These are phyloP conservation scores for Candida orba DNA, from an alignment of 805 yeast species.

Conservation along the genomic window DNA sequence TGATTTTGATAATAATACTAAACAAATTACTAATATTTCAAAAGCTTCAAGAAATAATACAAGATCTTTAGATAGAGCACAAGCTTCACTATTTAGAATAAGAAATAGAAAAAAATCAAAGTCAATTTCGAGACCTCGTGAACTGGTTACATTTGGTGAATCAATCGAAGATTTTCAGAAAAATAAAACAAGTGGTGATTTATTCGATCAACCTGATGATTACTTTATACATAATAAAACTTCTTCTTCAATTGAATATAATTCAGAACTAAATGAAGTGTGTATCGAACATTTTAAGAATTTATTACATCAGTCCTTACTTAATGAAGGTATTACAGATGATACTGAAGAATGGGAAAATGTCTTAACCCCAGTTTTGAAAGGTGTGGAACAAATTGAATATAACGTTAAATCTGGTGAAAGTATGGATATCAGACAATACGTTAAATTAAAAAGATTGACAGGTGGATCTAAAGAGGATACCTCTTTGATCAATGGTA, in stretches of 20 bases:
- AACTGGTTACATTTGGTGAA: slow-evolving; percentile 10
- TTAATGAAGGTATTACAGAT: slow-evolving; percentile 49
- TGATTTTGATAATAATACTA: slow-evolving; percentile 24
- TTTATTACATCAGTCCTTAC: slow-evolving; percentile 50
- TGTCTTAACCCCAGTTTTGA: slow-evolving; percentile 43
- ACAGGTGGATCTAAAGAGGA: slow-evolving; percentile 65
- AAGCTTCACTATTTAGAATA: slow-evolving; percentile 57
- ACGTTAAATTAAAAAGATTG: slow-evolving; percentile 78
- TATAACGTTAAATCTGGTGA: slow-evolving; percentile 58
- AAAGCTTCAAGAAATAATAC: slow-evolving; percentile 26
- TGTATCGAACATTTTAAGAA: slow-evolving; percentile 38
- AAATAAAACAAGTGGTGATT: not conserved
- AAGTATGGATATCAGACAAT: slow-evolving; percentile 79
- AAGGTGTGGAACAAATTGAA: slow-evolving; percentile 50
- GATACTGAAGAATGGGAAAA: slow-evolving; percentile 52
- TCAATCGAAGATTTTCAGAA: not conserved
- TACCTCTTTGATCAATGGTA: slow-evolving; percentile 63
- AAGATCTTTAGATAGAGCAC: slow-evolving; percentile 54
- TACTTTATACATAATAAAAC: not conserved
- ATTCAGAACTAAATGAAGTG: slow-evolving; percentile 29
- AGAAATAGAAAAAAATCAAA: slow-evolving; percentile 44
- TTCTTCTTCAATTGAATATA: slow-evolving; percentile 1
- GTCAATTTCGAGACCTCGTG: slow-evolving; percentile 19
- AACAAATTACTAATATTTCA: slow-evolving; percentile 24
- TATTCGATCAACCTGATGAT: not conserved